phyloP scores from a whole-genome alignment of 2,329 filamentous ascomycete species.

The Teratosphaeria viscida region DNA sequence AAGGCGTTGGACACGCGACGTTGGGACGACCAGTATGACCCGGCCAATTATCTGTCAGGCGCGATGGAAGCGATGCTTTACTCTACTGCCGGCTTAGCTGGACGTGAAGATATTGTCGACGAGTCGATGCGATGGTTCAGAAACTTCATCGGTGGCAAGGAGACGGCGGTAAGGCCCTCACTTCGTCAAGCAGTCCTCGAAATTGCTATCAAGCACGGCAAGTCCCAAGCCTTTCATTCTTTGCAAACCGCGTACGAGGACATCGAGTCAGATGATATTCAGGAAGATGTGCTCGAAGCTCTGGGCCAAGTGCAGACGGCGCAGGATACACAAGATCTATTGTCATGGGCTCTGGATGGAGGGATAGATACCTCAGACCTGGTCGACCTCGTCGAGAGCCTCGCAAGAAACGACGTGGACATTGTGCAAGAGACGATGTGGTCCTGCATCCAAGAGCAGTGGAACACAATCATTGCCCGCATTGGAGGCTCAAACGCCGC shows the following conservation, averaged over 20 bases:
- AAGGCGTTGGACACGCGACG: neutral
- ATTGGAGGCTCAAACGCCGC: neutral
- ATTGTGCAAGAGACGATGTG: neutral
- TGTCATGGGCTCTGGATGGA: neutral
- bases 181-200: neutral
- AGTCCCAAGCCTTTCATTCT: neutral
- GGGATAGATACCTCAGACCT: neutral
- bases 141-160: neutral
- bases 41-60: neutral
- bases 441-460: neutral
- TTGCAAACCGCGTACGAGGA: neutral
- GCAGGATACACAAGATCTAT: neutral
- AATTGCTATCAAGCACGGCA: neutral
- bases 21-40: neutral
- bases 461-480: neutral
- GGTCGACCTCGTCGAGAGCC: neutral
- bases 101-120: neutral
- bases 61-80: neutral
- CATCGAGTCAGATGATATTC: neutral
- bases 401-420: neutral
- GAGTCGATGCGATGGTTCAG: neutral
- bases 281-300: neutral
- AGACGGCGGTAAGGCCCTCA: neutral
- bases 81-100: neutral
- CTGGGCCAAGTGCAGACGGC: neutral